Evolutionary conservation across 768 basidiomycete species (phyloP), one percentile per base, ranked within the genome.

Genomic region (Hygrophorus russula): DNA sequence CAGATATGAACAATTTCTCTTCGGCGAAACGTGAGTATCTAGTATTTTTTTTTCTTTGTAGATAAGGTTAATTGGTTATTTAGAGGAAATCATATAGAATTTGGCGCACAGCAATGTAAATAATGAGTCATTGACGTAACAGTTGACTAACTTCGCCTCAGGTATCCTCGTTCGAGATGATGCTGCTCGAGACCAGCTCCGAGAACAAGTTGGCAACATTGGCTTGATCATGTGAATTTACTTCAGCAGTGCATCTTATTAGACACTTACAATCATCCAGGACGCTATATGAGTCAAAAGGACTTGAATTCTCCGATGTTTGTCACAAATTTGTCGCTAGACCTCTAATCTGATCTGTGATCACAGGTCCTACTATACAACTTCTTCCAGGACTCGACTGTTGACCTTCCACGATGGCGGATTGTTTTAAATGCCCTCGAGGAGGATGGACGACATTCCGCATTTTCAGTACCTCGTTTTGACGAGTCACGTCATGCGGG

Each of bases 81-180:
- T 24, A 74, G 76, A 13, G 69, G 67, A 17, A 62, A 60, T 40
- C 65, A 55, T 1, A 68, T 80, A 10, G 74, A 78, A 49, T 75
- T 82, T 10, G 82, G 80, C 0, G 75, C 79, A 0, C 60, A 75
- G 10, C 82, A 83, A 60, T 83, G 82, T 82, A 43, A 41, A 65
- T 46, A 12, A 34, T 14, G 15, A 18, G n/a, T 36, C 5, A 15
- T 0, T 1, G 38, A 4, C n/a, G 15, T 28, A n/a, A 5, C 38
- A 11, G 20, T 44, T 32, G 17, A 41, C 12, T 5, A 29, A 20
- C 14, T 13, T 31, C 37, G 17, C 41, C 24, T 13, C 41, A 85
- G 83, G 79, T 46, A 80, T 86, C 27, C 60, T 86, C 2, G 83
- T 86, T 5, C 78, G 83, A 4, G 64, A 83, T 42, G 69, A 80